Percentiles rank a stretch among this genome's conserved stretches.
Conservation (phyloP, 108 stramenopile species). For the Pelagomonas calceolata region DNA sequence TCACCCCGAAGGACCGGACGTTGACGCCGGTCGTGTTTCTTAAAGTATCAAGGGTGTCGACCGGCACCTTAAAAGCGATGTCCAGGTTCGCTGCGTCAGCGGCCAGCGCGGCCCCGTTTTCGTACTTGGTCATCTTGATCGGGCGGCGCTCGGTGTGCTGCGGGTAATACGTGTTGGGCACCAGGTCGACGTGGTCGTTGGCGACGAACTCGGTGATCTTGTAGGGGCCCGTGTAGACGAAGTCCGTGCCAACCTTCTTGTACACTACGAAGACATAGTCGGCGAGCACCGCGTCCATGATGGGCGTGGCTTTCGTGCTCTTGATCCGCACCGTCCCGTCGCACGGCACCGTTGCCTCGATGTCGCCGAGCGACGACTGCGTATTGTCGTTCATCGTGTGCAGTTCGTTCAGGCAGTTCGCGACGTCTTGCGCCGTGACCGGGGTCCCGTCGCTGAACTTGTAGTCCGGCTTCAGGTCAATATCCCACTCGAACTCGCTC, state of each 20-base stretch:
- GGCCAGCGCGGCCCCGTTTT: slow-evolving; percentile 4
- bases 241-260: background rate
- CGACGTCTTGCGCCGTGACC: background rate
- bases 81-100: slow-evolving; percentile 5
- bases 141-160: background rate
- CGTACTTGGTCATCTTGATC: slow-evolving; percentile 3
- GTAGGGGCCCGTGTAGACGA: slow-evolving; percentile 15
- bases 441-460: slow-evolving; percentile 8
- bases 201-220: background rate
- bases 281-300: slow-evolving; percentile 4
- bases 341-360: no score
- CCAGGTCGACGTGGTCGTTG: slow-evolving; percentile 1
- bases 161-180: slow-evolving; percentile 9
- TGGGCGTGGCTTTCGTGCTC: no score
- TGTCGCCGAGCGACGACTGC: no score
- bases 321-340: no score
- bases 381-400: no score
- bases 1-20: no score
- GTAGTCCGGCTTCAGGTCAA: background rate
- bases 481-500: slow-evolving; percentile 5
- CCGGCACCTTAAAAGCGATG: slow-evolving; percentile 11
- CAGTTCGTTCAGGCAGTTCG: background rate
- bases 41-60: slow-evolving; percentile 6
- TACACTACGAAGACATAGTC: background rate
- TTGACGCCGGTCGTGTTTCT: background rate